A percentile compares a stretch with the other conserved stretches of the same genome.
Conservation (phyloP, 495 filamentous ascomycete genomes). For the Staphylotrichum tortipilum region DNA sequence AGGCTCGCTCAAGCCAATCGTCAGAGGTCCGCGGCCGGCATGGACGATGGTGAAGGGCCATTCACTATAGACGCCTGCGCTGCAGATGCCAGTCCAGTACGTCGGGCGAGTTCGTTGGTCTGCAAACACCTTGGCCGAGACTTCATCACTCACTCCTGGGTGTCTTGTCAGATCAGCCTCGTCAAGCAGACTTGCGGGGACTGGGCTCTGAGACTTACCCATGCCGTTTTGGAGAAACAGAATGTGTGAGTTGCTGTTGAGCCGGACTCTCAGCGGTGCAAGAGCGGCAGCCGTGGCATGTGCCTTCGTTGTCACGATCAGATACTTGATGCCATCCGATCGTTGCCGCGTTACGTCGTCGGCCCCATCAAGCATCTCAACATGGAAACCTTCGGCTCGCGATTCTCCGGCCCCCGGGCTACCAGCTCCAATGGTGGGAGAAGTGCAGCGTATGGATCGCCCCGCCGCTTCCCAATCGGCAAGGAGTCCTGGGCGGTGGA, state of each 20-base stretch:
- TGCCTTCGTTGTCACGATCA: constrained; percentile 66
- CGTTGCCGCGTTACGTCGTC: too few species aligned
- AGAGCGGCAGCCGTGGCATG: constrained; percentile 48
- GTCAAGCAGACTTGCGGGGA: background rate
- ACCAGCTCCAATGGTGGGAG: too few species aligned
- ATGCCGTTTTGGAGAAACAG: constrained; percentile 74
- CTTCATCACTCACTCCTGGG: constrained; percentile 41
- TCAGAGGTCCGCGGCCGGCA: constrained; percentile 53
- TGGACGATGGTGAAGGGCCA: constrained; percentile 49
- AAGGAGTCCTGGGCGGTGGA: constrained; percentile 23
- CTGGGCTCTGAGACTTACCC: constrained; percentile 36
- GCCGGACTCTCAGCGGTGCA: constrained; percentile 44
- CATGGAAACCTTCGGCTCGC: constrained; percentile 15
- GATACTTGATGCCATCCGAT: constrained; percentile 56
- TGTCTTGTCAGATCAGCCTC: background rate
- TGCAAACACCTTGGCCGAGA: constrained; percentile 53
- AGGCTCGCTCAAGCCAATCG: too few species aligned
- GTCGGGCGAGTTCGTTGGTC: constrained; percentile 50
- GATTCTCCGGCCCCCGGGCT: too few species aligned
- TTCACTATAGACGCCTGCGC: constrained; percentile 52
- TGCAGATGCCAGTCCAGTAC: constrained; percentile 58
- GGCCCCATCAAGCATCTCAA: background rate
- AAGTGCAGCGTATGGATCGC: constrained; percentile 8
- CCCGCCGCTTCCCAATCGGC: constrained; percentile 22
- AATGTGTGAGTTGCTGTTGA: constrained; percentile 53